These are phyloP conservation scores for Holtermanniella nyarrowii DNA, from an alignment of 768 basidiomycete genomes.

Conservation along the genomic window DNA sequence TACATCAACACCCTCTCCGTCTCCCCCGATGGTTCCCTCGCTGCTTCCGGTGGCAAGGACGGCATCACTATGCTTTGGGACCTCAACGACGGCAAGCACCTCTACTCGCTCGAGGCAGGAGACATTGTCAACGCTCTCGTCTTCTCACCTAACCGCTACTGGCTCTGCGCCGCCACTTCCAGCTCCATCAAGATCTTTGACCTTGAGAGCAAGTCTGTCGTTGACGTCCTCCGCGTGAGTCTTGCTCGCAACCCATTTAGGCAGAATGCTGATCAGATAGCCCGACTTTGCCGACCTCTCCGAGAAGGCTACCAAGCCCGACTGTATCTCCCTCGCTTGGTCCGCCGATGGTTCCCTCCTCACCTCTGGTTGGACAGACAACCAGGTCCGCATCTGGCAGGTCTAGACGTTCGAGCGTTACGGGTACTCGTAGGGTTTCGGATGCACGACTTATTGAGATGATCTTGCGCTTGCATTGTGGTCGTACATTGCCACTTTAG, in stretches of 20 bases:
- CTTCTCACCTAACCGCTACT: constrained; percentile 99
- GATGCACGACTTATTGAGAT: not conserved
- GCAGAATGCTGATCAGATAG: constrained; percentile 31
- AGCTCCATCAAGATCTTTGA: constrained; percentile 99
- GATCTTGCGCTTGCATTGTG: not conserved
- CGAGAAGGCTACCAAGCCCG: constrained; percentile 47
- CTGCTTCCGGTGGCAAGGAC: constrained; percentile 98
- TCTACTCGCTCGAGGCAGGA: constrained; percentile 98
- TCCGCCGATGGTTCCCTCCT: constrained; percentile 95
- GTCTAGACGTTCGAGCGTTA: not conserved
- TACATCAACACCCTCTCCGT: constrained; percentile 99
- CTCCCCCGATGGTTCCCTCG: constrained; percentile 96
- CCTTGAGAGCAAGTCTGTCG: constrained; percentile 90
- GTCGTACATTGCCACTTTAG: no score
- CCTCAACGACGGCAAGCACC: constrained; percentile 98
- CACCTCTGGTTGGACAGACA: constrained; percentile 94
- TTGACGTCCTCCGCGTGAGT: not conserved
- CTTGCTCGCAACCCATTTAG: not conserved
- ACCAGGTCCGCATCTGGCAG: constrained; percentile 52
- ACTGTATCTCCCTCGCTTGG: constrained; percentile 96
- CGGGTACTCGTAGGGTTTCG: not conserved
- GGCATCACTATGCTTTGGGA: constrained; percentile 99
- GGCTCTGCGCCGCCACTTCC: constrained; percentile 96
- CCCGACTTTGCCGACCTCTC: constrained; percentile 77
- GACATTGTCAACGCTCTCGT: constrained; percentile 98